These are phyloP conservation scores for Sporisorium scitamineum DNA, from an alignment of 1,284 basidiomycete genomes.

Conservation along the genomic window DNA sequence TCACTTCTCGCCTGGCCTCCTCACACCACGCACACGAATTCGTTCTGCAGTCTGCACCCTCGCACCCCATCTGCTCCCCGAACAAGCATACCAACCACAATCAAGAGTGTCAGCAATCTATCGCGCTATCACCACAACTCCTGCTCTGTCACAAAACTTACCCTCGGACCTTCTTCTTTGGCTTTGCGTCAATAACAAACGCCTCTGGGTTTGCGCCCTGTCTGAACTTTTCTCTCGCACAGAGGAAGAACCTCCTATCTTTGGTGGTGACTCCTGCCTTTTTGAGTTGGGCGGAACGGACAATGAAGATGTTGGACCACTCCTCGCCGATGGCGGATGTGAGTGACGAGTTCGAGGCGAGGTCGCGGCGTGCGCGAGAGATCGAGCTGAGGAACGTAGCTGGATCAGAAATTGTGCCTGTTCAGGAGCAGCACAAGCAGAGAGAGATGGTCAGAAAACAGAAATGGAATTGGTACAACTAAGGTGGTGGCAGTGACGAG, in stretches of 20 bases:
- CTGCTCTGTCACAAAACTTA: conserved; percentile 11
- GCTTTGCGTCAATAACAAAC: conserved; percentile 77
- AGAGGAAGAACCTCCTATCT: conserved; percentile 81
- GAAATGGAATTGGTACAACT: no score
- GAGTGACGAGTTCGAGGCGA: conserved; percentile 68
- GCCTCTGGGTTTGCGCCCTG: conserved; percentile 74
- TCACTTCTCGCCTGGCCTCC: conserved; percentile 63
- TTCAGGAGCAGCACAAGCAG: neutral
- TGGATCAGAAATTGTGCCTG: conserved; percentile 23
- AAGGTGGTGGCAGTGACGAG: neutral
- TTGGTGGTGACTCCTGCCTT: conserved; percentile 76
- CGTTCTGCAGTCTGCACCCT: conserved; percentile 77
- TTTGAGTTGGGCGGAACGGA: conserved; percentile 75
- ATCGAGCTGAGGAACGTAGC: conserved; percentile 78
- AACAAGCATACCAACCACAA: neutral
- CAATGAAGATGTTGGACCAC: conserved; percentile 80
- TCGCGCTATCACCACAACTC: neutral
- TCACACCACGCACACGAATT: conserved; percentile 58
- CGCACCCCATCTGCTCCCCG: conserved; percentile 72
- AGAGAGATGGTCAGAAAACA: neutral
- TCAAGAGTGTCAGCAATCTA: neutral
- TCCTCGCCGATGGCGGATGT: conserved; percentile 69
- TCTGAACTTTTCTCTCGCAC: conserved; percentile 83
- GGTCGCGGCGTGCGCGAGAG: conserved; percentile 78
- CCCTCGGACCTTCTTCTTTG: conserved; percentile 80